phyloP scores from a whole-genome alignment of 306 rosid species.

The Lathyrus sativus region DNA sequence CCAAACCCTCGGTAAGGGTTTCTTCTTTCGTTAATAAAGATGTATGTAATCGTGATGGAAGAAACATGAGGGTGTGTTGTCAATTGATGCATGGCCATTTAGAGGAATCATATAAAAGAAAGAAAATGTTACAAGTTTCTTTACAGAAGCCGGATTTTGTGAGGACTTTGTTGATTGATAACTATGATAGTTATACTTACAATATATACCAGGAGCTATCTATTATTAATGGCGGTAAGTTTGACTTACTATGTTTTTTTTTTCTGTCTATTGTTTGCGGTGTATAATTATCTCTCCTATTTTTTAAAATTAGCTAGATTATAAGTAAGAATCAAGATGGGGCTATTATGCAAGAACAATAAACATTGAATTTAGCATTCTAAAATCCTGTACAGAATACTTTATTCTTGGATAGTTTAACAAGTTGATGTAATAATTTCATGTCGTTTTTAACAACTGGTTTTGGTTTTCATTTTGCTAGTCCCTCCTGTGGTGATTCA shows the following conservation, averaged over 20 bases:
- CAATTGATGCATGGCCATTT: constrained; percentile 53
- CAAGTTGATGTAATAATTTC: constrained; percentile 15
- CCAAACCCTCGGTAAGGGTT: constrained; percentile 46
- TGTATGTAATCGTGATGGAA: constrained; percentile 38
- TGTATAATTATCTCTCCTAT: constrained; percentile 8
- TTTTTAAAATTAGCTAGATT: constrained; percentile 1
- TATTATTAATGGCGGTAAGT: constrained; percentile 81
- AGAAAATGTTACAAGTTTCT: constrained; percentile 42
- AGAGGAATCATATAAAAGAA: constrained; percentile 54
- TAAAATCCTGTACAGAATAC: constrained; percentile 12
- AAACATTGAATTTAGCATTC: not conserved
- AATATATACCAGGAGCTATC: constrained; percentile 95
- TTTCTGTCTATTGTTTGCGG: not conserved
- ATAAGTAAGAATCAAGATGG: constrained; percentile 9
- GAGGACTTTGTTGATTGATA: constrained; percentile 93
- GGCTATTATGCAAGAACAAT: not conserved
- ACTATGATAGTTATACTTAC: constrained; percentile 97
- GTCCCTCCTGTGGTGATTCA: constrained; percentile 91
- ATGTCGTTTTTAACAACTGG: constrained; percentile 33
- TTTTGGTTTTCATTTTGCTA: constrained; percentile 49
- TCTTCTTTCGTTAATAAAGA: constrained; percentile 48
- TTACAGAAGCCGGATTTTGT: constrained; percentile 58
- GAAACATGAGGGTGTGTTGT: constrained; percentile 49
- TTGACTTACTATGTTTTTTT: constrained; percentile 11
- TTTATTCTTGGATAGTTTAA: constrained; percentile 27